phyloP scores from a whole-genome alignment of 2,329 filamentous ascomycete genomes.

The Aspergillus fumigatiaffinis region DNA sequence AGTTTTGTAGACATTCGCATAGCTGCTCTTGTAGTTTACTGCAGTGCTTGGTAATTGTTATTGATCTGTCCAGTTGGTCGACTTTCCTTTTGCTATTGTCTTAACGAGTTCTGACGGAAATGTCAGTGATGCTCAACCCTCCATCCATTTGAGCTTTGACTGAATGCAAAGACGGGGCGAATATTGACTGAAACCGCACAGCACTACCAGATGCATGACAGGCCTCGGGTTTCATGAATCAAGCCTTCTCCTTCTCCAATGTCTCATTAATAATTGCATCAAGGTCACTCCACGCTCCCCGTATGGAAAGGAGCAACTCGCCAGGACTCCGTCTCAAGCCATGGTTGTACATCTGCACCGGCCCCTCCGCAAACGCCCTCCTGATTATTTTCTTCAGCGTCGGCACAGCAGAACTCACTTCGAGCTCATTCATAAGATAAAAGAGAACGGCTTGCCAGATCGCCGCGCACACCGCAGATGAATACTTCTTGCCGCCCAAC shows the following conservation, averaged over 20 bases:
- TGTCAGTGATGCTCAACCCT: not conserved
- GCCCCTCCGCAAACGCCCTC: constrained; percentile 23
- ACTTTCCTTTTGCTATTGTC: not conserved
- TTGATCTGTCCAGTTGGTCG: not conserved
- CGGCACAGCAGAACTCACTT: constrained; percentile 26
- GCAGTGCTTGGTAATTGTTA: not conserved
- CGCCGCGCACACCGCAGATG: not conserved
- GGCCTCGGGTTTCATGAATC: not conserved
- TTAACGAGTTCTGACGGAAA: too few relatives aligned
- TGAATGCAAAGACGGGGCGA: too few relatives aligned
- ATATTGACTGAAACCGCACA: too few relatives aligned
- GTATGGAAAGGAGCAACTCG: constrained; percentile 18
- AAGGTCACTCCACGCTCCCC: constrained; percentile 49
- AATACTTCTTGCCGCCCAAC: not conserved
- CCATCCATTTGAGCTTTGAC: not conserved
- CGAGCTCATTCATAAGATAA: constrained; percentile 21
- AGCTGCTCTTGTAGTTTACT: not conserved
- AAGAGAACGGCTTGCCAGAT: not conserved
- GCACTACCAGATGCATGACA: not conserved
- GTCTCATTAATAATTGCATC: constrained; percentile 31
- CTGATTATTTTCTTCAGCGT: constrained; percentile 26
- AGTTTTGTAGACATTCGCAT: not conserved
- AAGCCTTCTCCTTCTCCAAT: constrained; percentile 24
- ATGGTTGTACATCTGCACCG: not conserved
- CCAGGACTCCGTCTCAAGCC: constrained; percentile 19